Base-by-base conservation (phyloP, 2,329 filamentous ascomycete species). In the Fonsecaea nubica region DNA sequence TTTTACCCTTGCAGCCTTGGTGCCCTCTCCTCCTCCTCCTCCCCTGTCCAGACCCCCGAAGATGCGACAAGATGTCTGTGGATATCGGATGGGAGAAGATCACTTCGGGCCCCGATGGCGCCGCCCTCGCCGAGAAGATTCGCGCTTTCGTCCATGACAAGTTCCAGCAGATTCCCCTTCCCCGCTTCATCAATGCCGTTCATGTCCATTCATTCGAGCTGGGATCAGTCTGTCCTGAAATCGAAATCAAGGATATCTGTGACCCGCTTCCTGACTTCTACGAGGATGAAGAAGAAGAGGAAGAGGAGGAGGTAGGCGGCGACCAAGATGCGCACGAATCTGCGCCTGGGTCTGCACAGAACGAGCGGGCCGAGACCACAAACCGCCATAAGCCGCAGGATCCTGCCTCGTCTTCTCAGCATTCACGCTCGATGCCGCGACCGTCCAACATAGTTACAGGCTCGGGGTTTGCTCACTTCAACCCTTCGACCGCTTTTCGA, bases 251-350 rank as follows among this genome's bases (percentile, higher is more conserved):
- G 80, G 95, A 98, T 78, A 93, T 99, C 68, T 96, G 94, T 73
- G 93, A 99, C 77, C 95, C 95, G 1, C 85, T 98, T 65, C 90
- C 93, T 0, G 95, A 99, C 75, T 99, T 99, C 76, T 99, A 99
- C 82, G 95, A 97, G 42, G 90, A 90, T 66, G 85, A 86, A 25
- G 83, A 86, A 32, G 85, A 86, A 45, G 85, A 83, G 42, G 85
- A 88, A 12, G 83, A 83, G 9, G 79, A 79, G 5, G 83, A 81
- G 2, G 83, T n/a, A 2, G 35, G 5, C 9, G 32, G 4, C 30
- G 58, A 40, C 9, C 77, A 55, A 32, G 63, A 62, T 5, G 59
- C 15, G 9, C 15, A 21, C 6, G 55, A 62, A 53, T n/a, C 55
- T 18, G 18, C 50, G 33, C 57, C 33, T n/a, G 42, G n/a, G 45